These are phyloP conservation scores for Torulaspora pretoriensis DNA, from an alignment of 1,139 yeast species.

Conservation along the genomic window DNA sequence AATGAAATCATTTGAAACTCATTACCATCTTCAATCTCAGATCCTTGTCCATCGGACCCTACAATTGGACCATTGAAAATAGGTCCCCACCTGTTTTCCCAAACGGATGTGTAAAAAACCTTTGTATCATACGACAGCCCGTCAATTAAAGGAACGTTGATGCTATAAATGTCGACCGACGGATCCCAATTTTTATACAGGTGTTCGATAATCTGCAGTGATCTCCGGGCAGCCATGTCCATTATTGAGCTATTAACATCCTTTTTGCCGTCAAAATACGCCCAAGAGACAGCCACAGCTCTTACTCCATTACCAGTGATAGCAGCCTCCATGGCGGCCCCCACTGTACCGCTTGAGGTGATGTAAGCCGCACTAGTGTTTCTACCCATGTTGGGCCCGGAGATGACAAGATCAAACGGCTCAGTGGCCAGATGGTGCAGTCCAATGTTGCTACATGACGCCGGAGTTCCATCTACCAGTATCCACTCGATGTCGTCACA, in stretches of 20 bases:
- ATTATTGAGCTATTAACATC: constrained; percentile 53
- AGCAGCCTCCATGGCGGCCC: constrained; percentile 94
- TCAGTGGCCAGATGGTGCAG: constrained; percentile 62
- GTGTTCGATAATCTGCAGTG: constrained; percentile 58
- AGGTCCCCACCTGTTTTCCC: constrained; percentile 75
- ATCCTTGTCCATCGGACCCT: constrained; percentile 27
- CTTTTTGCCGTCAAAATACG: constrained; percentile 52
- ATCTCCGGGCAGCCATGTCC: constrained; percentile 61
- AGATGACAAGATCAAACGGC: constrained; percentile 77
- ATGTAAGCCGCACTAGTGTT: constrained; percentile 88
- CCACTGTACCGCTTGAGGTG: constrained; percentile 92
- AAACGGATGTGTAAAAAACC: constrained; percentile 68
- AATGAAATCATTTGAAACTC: constrained; percentile 46
- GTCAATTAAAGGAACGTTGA: constrained; percentile 72
- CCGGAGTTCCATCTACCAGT: constrained; percentile 87
- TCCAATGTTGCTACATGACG: constrained; percentile 91
- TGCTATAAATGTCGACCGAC: constrained; percentile 66
- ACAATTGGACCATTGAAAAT: constrained; percentile 42
- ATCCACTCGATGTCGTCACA: constrained; percentile 72
- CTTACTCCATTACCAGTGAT: constrained; percentile 57
- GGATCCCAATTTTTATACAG: constrained; percentile 56
- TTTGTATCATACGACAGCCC: constrained; percentile 52
- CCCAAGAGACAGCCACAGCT: constrained; percentile 79
- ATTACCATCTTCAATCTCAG: constrained; percentile 46
- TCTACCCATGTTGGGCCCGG: constrained; percentile 95